Base-by-base conservation (phyloP, 2,329 filamentous ascomycete genomes). In the Colletotrichum scovillei region DNA sequence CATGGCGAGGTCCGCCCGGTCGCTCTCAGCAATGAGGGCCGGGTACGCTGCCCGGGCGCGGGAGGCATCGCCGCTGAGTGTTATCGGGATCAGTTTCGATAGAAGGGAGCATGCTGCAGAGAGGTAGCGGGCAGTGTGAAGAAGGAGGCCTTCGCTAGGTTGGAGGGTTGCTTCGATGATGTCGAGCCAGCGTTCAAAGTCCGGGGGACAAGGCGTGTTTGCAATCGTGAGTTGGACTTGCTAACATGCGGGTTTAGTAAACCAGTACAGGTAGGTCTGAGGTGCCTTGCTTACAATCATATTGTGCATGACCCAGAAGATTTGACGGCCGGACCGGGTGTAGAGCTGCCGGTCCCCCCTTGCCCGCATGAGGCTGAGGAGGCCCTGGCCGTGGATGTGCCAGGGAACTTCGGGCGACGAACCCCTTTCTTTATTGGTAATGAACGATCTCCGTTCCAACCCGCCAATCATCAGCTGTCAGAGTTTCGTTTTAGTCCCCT, bases 231-330 rank as follows among this genome's bases (percentile, higher is more conserved):
- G 80, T 71, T 83, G 79, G 6, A 84, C 78, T 83, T 84, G 83
- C 83, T 84, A 58, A 9, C 26, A 4, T 22, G 8, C 8, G 26
- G 12, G 9, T n/a, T 12, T 9, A 22, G 26, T 53, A 30, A 32
- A 22, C 68, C 55, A 30, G 16, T 7, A 1, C 5, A 22, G 11
- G 11, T 9, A 19, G 14, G 16, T 7, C 11, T 35, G 3, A 14
- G 7, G 5, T 7, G 26, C 22, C 11, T 19, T 4, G n/a, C 8
- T 26, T 74, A 84, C 83, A 58, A 85, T 78, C 74, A 85, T 79
- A 69, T 80, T 84, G 49, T 78, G 84, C 26, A 81, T 79, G 11
- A 81, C 78, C 83, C 83, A 85, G 69, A 85, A 85, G 2, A 80
- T 78, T 16, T 75, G 75, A 5, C 83, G 79, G 5, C 78, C 79